These are phyloP conservation scores for Rhododendron henanense DNA, from an alignment of 148 eudicot species.

Conservation along the genomic window DNA sequence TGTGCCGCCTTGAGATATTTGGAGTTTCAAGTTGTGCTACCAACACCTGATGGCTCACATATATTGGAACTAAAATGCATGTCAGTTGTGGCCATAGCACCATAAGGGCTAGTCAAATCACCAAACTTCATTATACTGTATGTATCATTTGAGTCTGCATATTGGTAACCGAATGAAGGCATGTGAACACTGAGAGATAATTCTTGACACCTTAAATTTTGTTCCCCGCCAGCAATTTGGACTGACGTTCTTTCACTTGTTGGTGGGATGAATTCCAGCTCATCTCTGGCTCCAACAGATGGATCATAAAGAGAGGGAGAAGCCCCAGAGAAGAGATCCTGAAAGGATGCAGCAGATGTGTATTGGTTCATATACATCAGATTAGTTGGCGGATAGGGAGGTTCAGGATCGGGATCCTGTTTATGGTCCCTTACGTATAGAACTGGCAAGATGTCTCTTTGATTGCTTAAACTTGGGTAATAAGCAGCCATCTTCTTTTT, in stretches of 20 bases:
- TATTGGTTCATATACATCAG: conserved; percentile 45
- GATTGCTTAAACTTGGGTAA: conserved; percentile 53
- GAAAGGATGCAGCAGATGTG: conserved; percentile 31
- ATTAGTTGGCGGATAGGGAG: conserved; percentile 41
- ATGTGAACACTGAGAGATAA: conserved; percentile 55
- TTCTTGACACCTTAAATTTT: conserved; percentile 44
- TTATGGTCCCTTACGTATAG: conserved; percentile 43
- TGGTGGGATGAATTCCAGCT: conserved; percentile 54
- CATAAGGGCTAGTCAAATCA: conserved; percentile 30
- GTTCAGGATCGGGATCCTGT: conserved; percentile 38
- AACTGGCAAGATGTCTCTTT: conserved; percentile 47
- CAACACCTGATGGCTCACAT: conserved; percentile 39
- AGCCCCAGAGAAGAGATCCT: conserved; percentile 39
- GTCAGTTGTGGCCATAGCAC: conserved; percentile 20
- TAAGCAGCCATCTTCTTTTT: conserved; percentile 58
- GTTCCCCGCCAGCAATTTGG: conserved; percentile 29
- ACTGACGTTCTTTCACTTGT: conserved; percentile 29
- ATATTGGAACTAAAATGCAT: conserved; percentile 18
- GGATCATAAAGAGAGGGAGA: conserved; percentile 36
- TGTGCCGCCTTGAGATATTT: conserved; percentile 72
- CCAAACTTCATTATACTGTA: conserved; percentile 33
- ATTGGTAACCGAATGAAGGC: conserved; percentile 48
- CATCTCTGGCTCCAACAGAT: conserved; percentile 34
- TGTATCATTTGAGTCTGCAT: conserved; percentile 38
- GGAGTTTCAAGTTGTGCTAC: conserved; percentile 42